phyloP scores from a whole-genome alignment of 345 rosid genomes.

The Gossypium ekmanianum region DNA sequence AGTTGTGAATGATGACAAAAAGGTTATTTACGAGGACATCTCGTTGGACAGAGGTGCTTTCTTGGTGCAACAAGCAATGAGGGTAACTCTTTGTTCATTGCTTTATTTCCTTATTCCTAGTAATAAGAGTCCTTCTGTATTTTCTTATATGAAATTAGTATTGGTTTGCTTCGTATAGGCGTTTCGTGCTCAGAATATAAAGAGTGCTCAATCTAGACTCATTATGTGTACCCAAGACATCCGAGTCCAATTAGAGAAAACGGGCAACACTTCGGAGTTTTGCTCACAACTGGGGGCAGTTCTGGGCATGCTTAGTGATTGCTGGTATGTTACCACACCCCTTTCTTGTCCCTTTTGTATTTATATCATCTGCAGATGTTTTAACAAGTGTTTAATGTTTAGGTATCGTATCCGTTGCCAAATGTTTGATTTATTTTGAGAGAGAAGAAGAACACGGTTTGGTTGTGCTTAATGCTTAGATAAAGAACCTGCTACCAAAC shows the following conservation, averaged over 20 bases:
- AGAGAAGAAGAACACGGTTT: too few species aligned
- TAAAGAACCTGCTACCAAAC: too few species aligned
- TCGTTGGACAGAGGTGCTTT: constrained; percentile 95
- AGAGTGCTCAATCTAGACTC: constrained; percentile 82
- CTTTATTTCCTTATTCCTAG: neutral
- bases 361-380: too few species aligned
- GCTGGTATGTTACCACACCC: constrained; percentile 54
- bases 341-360: neutral
- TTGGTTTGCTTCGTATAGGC: constrained; percentile 48
- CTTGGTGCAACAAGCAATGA: constrained; percentile 95
- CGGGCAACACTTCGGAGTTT: constrained; percentile 71
- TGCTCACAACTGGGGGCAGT: constrained; percentile 99
- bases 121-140: too few species aligned
- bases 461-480: too few species aligned
- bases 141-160: constrained; percentile 13
- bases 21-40: constrained; percentile 82
- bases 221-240: constrained; percentile 78
- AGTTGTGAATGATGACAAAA: constrained; percentile 37
- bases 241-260: constrained; percentile 58
- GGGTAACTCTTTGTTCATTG: constrained; percentile 50
- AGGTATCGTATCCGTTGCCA: too few species aligned
- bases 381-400: too few species aligned
- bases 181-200: constrained; percentile 72
- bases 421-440: too few species aligned
- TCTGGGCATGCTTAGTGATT: constrained; percentile 97